Conservation (phyloP, 441 rosid genomes). For the Mallotus japonicus region DNA sequence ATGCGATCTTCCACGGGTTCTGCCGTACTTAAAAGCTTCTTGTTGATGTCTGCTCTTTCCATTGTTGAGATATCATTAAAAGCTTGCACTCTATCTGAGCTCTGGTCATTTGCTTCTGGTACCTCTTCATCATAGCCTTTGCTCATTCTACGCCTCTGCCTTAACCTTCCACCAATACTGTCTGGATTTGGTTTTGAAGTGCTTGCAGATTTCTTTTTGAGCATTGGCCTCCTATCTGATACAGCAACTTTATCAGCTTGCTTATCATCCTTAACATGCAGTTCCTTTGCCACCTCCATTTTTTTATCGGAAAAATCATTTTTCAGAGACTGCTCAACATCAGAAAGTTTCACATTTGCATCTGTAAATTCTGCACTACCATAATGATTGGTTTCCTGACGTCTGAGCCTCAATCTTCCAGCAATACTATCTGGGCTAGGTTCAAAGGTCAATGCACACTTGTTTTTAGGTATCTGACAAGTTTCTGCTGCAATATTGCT, state of each 20-base stretch:
- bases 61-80: not conserved
- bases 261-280: constrained; percentile 4
- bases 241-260: not conserved
- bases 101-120: constrained; percentile 7
- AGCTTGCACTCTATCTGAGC: constrained; percentile 1
- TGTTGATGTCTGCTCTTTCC: not conserved
- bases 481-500: constrained; percentile 1
- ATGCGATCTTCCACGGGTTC: constrained; percentile 28
- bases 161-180: constrained; percentile 50
- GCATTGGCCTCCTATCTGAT: constrained; percentile 21
- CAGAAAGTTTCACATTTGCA: constrained; percentile 11
- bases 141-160: constrained; percentile 41
- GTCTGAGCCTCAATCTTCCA: constrained; percentile 35
- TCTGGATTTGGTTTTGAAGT: constrained; percentile 32
- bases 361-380: constrained; percentile 3
- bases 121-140: constrained; percentile 13
- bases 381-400: not conserved
- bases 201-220: constrained; percentile 23
- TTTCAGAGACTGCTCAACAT: constrained; percentile 9
- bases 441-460: constrained; percentile 15
- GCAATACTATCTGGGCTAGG: constrained; percentile 30
- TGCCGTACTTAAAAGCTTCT: not conserved
- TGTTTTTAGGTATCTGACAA: constrained; percentile 18
- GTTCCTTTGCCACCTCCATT: constrained; percentile 20
- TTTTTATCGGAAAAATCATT: not conserved